These are phyloP conservation scores for Moringa oleifera DNA, from an alignment of 345 rosid species.

Conservation along the genomic window DNA sequence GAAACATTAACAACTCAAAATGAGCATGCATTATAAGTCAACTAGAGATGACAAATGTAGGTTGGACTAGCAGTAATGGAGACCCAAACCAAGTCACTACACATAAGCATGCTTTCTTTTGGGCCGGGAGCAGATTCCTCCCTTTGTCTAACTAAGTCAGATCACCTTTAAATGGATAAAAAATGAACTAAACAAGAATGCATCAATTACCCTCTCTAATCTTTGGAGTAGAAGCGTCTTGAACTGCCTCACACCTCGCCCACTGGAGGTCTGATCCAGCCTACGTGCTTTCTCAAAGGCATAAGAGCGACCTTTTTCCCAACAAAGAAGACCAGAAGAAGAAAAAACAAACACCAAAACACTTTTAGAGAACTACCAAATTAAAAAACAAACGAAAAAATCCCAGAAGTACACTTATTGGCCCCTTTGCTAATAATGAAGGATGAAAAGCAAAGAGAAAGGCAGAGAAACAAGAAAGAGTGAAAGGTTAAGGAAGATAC, in stretches of 20 bases:
- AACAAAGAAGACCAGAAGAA: slow-evolving; percentile 1
- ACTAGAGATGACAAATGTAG: no score
- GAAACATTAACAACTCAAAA: no score
- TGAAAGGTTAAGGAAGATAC: slow-evolving; percentile 28
- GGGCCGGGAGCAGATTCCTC: not conserved
- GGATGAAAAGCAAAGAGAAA: not conserved
- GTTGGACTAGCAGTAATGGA: no score
- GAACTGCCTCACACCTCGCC: slow-evolving; percentile 87
- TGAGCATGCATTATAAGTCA: no score
- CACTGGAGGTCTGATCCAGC: slow-evolving; percentile 64
- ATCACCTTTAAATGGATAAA: no score
- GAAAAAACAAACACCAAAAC: not conserved
- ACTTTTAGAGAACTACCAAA: not conserved
- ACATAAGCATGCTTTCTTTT: no score
- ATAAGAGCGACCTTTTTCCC: slow-evolving; percentile 61
- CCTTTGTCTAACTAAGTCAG: not conserved
- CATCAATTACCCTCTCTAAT: slow-evolving; percentile 60
- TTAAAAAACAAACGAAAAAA: slow-evolving; percentile 2
- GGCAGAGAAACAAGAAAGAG: no score
- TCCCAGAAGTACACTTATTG: not conserved
- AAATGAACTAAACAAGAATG: not conserved
- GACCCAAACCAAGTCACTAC: no score
- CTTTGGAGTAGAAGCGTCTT: slow-evolving; percentile 77
- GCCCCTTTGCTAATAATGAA: no score
- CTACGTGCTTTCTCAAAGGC: slow-evolving; percentile 91